These are phyloP conservation scores for Cladophialophora exuberans DNA, from an alignment of 2,329 filamentous ascomycete genomes.

Conservation along the genomic window DNA sequence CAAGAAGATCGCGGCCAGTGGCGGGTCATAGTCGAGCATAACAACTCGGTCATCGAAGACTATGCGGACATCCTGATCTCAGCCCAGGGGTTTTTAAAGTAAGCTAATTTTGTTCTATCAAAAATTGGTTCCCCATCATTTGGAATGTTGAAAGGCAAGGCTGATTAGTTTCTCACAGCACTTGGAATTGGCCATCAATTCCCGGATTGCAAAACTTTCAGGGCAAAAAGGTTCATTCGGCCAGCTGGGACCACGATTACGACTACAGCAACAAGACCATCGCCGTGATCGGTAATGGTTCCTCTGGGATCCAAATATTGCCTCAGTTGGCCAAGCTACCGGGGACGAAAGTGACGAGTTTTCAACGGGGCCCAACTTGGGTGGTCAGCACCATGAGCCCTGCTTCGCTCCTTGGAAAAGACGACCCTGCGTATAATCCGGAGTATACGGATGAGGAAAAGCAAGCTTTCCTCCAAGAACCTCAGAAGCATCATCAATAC, in stretches of 20 bases:
- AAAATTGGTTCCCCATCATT: not conserved
- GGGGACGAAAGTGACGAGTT: constrained; percentile 36
- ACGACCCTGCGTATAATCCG: constrained; percentile 32
- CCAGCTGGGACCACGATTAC: constrained; percentile 35
- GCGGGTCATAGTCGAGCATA: constrained; percentile 15
- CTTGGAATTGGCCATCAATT: constrained; percentile 36
- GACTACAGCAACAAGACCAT: constrained; percentile 35
- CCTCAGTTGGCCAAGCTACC: constrained; percentile 32
- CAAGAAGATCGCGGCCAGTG: not conserved
- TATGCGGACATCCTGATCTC: constrained; percentile 58
- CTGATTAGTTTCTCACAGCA: not conserved
- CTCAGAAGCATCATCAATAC: constrained; percentile 39
- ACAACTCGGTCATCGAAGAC: constrained; percentile 7
- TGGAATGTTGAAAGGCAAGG: not conserved
- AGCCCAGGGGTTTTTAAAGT: constrained; percentile 57
- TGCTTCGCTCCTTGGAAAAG: constrained; percentile 27
- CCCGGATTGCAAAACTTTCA: constrained; percentile 34
- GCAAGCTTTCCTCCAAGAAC: constrained; percentile 31
- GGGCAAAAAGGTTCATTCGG: constrained; percentile 36
- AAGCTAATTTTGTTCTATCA: not conserved
- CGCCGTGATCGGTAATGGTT: constrained; percentile 39
- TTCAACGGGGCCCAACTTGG: constrained; percentile 40
- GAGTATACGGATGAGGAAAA: constrained; percentile 37
- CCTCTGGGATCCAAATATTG: constrained; percentile 46
- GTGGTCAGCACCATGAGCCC: constrained; percentile 35